Base-by-base conservation (phyloP, 169 alveolate genomes). In the Perkinsus chesapeaki region DNA sequence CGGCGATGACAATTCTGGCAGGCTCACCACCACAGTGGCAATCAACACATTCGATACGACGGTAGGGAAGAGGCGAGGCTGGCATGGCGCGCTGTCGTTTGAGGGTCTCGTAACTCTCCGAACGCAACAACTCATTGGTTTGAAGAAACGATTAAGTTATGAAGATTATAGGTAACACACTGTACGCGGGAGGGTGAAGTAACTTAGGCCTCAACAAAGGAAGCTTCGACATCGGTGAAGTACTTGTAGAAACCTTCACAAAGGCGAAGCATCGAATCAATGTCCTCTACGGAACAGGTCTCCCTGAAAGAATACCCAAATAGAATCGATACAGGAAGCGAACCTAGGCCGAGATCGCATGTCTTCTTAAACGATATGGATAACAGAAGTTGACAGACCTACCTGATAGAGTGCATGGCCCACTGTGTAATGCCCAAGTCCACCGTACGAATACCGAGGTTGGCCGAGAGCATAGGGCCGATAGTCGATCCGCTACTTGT, bases 371-470 rank as follows among this genome's bases (percentile, higher is more conserved):
- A n/a, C n/a, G n/a, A n/a, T n/a, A n/a, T n/a, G n/a, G n/a, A n/a
- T n/a, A n/a, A 5, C 23, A 43, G 60, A 16, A 5, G 60, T 9
- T 43, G 60, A 43, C 23, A 43, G 60, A 43, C 60, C 92, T 98
- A 99, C 93, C 99, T 96, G 92, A 97, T 95, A 38, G 98, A 96
- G 95, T 98, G 99, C 99, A 98, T 98, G 43, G 99, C 99, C 95
- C 98, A 96, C 96, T 97, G 97, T 34, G 99, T 96, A 92, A 98
- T 98, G 23, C 99, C 99, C 39, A 98, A 96, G 96, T 98, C 99
- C 19, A 97, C 96, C 23, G 98, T 95, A 92, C 98, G 97, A 34
- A 98, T 96, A 36, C 96, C 96, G 93, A 93, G 31, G 39, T 72
- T 48, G 39, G 60, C 60, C 5, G 60, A 96, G 93, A 98, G 96